Evolutionary conservation across 306 rosid species (phyloP).

Genomic region (Medicago arabica): DNA sequence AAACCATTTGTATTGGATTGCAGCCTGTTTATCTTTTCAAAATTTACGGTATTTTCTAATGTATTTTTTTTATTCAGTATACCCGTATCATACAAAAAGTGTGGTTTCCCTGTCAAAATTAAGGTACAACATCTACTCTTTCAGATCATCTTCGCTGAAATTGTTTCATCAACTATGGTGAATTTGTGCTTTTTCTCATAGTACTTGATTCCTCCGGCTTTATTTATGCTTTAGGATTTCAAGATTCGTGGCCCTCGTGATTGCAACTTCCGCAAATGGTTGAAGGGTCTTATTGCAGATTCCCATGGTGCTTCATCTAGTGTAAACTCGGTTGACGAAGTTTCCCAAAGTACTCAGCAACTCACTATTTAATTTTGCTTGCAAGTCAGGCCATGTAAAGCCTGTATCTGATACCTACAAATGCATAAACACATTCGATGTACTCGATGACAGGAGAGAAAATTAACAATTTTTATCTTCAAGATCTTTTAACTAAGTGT

Average conservation of each 20-base stretch:
- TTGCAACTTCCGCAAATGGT: conserved; percentile 87
- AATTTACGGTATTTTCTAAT: conserved; percentile 1
- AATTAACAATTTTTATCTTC: conserved; percentile 6
- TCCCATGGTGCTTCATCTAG: conserved; percentile 92
- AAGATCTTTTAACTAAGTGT: background rate
- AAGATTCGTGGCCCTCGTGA: conserved; percentile 93
- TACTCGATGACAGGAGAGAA: conserved; percentile 27
- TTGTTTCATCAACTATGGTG: conserved; percentile 12
- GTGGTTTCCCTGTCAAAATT: conserved; percentile 83
- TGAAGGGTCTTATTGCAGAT: conserved; percentile 80
- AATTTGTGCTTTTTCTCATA: background rate
- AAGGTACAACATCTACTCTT: conserved; percentile 56
- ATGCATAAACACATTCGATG: conserved; percentile 22
- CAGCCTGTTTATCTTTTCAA: conserved; percentile 8
- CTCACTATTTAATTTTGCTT: conserved; percentile 87
- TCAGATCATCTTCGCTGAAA: conserved; percentile 2
- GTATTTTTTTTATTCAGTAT: conserved; percentile 60
- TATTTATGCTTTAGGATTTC: conserved; percentile 51
- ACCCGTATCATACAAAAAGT: conserved; percentile 92
- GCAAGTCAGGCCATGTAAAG: conserved; percentile 90
- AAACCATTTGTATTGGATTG: conserved; percentile 20
- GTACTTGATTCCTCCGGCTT: conserved; percentile 1
- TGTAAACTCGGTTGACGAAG: conserved; percentile 80
- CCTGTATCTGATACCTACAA: conserved; percentile 81
- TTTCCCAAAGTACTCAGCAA: conserved; percentile 91